phyloP scores from a whole-genome alignment of 225 moss, liverwort and hornwort genomes.

The Pseudoscleropodium purum region DNA sequence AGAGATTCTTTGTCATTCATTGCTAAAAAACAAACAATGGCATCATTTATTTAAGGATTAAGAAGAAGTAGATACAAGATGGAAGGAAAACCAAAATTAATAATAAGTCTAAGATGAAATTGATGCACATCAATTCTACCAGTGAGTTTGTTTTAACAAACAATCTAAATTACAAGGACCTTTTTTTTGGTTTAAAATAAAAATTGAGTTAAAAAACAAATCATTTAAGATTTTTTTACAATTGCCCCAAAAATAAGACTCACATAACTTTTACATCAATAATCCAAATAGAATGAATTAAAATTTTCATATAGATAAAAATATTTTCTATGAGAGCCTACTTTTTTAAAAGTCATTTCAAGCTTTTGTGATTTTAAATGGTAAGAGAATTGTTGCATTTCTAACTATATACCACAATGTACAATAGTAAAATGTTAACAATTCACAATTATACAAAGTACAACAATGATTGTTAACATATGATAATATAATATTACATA shows the following conservation, averaged over 20 bases:
- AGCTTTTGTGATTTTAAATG: not conserved
- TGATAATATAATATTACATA: not conserved
- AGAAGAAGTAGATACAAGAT: not conserved
- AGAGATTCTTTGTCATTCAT: no score
- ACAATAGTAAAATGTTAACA: not conserved
- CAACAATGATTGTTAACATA: not conserved
- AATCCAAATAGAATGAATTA: not conserved
- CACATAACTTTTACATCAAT: not conserved
- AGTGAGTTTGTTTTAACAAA: not conserved
- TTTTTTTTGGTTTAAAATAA: not conserved
- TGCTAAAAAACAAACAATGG: no score
- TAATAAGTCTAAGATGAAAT: not conserved
- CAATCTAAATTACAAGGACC: accelerated
- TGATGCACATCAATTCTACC: not conserved
- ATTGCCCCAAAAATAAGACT: not conserved
- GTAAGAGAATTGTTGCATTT: not conserved
- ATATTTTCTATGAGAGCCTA: no score
- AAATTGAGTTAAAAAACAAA: not conserved
- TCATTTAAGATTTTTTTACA: not conserved
- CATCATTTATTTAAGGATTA: no score
- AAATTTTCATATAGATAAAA: not conserved
- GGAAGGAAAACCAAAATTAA: not conserved
- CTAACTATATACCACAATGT: not conserved
- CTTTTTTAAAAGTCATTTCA: not conserved
- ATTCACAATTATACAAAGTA: no score